Evolutionary conservation across 2,329 filamentous ascomycete genomes (phyloP), one percentile per base, ranked within the genome.

Genomic region (Exserohilum rostratum): DNA sequence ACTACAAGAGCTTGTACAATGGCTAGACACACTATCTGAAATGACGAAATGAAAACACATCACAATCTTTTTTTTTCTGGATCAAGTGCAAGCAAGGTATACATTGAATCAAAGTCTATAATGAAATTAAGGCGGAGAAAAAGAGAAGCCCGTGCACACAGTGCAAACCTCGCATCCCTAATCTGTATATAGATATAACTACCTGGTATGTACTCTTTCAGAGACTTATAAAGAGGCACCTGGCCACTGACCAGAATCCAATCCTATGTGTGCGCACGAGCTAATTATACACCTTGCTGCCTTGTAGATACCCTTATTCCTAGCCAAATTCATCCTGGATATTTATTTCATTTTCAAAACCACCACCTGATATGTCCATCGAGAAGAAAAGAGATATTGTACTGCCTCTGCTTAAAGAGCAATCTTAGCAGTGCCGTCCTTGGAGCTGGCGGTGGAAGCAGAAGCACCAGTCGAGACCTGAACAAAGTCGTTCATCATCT

Each of bases 401-500:
- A n/a, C 20, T 15, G 3, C 27, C 42, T 33, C 27, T 17, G 31
- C 43, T 25, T 25, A 25, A 17, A 46, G 40, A 12, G 27, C 17
- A 15, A 55, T 15, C 47, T 55, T 55, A n/a, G 35, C 20, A 17
- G 22, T 35, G 25, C 20, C 30, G n/a, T 38, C 46, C 30, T 33
- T 18, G 13, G 37, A 30, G 18, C 18, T n/a, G n/a, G n/a, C n/a
- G 22, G 22, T 25, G 4, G 22, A 25, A 25, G 22, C 22, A 25
- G 7, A 25, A 25, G 22, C 22, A 4, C 66, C 66, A 6, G 64
- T 67, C 59, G 69, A 63, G 5, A 45, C 59, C 60, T 70, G 66
- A 37, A 71, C 67, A 35, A 66, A 73, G 6, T 73, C 65, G 50
- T 51, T 68, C 71, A 74, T 73, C 69, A 74, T 74, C 63, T 71